A percentile compares a stretch with the other conserved stretches of the same genome.
Evolutionary conservation across 176 grass and related monocot species (phyloP).

Genomic region (Microstegium vimineum): DNA sequence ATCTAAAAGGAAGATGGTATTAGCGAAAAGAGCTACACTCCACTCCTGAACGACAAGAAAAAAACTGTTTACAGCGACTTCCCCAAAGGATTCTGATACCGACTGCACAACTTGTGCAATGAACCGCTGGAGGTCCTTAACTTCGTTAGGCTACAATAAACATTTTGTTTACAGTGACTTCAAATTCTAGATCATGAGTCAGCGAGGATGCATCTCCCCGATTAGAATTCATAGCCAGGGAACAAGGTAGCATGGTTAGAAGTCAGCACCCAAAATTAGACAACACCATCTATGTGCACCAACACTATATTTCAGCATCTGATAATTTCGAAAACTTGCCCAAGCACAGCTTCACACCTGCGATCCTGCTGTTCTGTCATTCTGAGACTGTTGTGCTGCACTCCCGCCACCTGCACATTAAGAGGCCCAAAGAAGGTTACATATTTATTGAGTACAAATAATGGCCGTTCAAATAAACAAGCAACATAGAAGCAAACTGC

Average conservation of each 20-base stretch:
- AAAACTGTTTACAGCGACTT: not conserved
- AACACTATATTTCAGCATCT: conserved; percentile 2
- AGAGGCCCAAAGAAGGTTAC: not conserved
- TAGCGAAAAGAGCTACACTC: not conserved
- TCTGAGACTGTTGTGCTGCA: not conserved
- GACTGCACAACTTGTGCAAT: not conserved
- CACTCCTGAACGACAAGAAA: not conserved
- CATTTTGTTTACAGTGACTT: not conserved
- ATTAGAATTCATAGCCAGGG: conserved; percentile 12
- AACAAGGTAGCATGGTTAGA: conserved; percentile 37
- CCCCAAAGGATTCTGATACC: not conserved
- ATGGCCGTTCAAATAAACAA: not conserved
- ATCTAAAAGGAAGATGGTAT: not conserved
- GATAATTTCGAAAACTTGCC: not conserved
- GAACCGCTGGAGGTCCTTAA: not conserved
- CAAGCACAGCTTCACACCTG: conserved; percentile 25
- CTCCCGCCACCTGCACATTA: not conserved
- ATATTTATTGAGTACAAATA: not conserved
- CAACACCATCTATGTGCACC: conserved; percentile 21
- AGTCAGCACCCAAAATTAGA: conserved; percentile 15
- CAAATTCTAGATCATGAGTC: not conserved
- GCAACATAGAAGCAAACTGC: not conserved
- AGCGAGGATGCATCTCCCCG: not conserved
- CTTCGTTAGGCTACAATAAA: conserved; percentile 13
- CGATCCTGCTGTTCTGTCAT: not conserved